Conservation (phyloP, 257 asterid genomes). For the Primulina huaijiensis region DNA sequence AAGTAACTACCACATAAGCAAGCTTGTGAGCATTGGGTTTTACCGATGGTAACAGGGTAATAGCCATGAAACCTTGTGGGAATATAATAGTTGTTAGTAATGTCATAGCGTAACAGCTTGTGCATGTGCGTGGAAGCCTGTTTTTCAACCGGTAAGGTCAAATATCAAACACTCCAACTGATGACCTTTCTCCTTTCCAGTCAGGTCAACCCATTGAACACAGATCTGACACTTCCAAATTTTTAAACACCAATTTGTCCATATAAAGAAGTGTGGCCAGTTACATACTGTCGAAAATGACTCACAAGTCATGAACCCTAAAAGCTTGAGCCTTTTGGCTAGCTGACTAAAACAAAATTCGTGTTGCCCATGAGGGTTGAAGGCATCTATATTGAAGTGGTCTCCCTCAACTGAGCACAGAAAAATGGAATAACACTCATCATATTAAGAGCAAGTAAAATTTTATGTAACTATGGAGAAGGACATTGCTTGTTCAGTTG, state of each 20-base stretch:
- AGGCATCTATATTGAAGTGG: neutral
- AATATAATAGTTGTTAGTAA: neutral
- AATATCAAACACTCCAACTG: neutral
- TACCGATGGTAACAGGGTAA: neutral
- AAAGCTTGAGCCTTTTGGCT: neutral
- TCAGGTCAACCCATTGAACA: neutral
- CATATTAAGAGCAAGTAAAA: constrained; percentile 12
- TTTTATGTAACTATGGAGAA: neutral
- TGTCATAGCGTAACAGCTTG: neutral
- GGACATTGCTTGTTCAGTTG: constrained; percentile 8
- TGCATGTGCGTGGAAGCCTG: constrained; percentile 6
- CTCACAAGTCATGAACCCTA: neutral
- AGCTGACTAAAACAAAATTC: constrained; percentile 1
- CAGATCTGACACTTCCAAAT: constrained; percentile 10
- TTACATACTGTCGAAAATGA: constrained; percentile 11
- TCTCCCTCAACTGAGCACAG: constrained; percentile 12
- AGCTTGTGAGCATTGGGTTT: neutral
- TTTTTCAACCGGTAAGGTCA: constrained; percentile 1
- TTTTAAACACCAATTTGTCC: constrained; percentile 5
- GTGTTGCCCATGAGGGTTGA: neutral
- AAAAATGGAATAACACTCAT: constrained; percentile 1
- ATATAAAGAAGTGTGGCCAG: constrained; percentile 14
- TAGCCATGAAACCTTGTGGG: too few species aligned
- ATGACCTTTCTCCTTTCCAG: too few species aligned
- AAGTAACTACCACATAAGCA: too few species aligned